Conservation (phyloP, 306 rosid genomes). For the Prunus mume region DNA sequence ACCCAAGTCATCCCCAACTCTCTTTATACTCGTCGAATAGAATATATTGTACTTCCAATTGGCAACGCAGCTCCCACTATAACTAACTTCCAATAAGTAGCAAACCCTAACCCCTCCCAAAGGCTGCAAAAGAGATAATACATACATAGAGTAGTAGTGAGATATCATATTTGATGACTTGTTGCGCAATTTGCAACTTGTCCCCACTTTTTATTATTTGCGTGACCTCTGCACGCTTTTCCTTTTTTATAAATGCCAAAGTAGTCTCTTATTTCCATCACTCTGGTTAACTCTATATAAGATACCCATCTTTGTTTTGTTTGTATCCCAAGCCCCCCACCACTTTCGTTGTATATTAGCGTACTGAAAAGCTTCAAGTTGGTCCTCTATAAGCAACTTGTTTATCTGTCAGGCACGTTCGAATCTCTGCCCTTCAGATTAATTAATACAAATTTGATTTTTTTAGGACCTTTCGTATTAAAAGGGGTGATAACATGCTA, state of each 20-base stretch:
- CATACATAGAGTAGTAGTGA: not conserved
- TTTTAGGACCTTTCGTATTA: no score
- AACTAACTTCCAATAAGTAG: not conserved
- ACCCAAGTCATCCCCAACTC: not conserved
- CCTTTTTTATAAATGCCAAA: no score
- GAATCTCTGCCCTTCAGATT: not conserved
- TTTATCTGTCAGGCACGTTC: not conserved
- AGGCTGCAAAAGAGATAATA: slow-evolving; percentile 22
- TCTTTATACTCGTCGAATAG: slow-evolving; percentile 19
- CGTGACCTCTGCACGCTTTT: no score
- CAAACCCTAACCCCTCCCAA: not conserved
- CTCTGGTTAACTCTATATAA: not conserved
- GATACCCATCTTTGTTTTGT: not conserved
- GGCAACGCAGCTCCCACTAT: slow-evolving; percentile 14
- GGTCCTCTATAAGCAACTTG: not conserved
- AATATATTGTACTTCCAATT: not conserved
- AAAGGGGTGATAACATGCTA: no score
- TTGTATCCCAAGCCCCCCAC: not conserved
- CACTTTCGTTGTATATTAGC: not conserved
- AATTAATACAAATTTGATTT: not conserved
- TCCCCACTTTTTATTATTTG: not conserved
- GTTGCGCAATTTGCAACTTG: not conserved
- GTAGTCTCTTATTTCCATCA: no score
- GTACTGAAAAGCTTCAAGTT: not conserved
- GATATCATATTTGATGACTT: not conserved